Evolutionary conservation across 2,329 filamentous ascomycete genomes (phyloP).

Genomic region (Aspergillus sp.): DNA sequence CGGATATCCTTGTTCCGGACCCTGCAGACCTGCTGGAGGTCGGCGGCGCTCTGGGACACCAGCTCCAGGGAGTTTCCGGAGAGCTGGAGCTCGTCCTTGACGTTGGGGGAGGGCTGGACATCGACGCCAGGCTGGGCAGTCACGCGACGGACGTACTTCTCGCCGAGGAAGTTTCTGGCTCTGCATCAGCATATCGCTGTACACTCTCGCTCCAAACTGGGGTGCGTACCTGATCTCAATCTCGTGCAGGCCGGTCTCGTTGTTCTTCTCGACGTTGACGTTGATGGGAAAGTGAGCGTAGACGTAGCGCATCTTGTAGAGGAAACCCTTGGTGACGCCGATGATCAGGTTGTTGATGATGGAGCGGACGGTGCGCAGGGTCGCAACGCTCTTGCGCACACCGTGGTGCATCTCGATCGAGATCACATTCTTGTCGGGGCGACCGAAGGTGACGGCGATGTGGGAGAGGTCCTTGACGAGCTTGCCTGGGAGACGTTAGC

Average conservation of each 20-base stretch:
- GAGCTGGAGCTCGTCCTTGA: constrained; percentile 96
- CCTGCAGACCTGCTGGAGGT: constrained; percentile 99
- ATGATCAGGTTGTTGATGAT: constrained; percentile 98
- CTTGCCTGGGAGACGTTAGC: too few relatives aligned
- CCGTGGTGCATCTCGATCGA: constrained; percentile 99
- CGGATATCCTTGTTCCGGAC: constrained; percentile 99
- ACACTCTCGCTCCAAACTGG: constrained; percentile 1
- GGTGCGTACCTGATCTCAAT: constrained; percentile 87
- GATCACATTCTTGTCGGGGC: constrained; percentile 76
- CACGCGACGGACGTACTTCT: constrained; percentile 96
- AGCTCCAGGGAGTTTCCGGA: constrained; percentile 91
- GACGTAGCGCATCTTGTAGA: constrained; percentile 99
- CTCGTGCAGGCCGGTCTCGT: constrained; percentile 75
- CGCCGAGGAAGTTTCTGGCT: constrained; percentile 93
- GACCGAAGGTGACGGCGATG: constrained; percentile 89
- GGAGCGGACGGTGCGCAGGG: constrained; percentile 94
- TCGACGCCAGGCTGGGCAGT: constrained; percentile 84
- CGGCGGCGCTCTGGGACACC: constrained; percentile 95
- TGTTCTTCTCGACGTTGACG: constrained; percentile 97
- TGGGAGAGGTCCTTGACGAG: constrained; percentile 95
- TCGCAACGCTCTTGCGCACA: constrained; percentile 92
- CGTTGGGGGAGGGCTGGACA: constrained; percentile 77
- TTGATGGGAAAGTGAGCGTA: constrained; percentile 99
- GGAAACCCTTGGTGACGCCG: constrained; percentile 97
- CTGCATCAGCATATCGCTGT: too few relatives aligned